Base-by-base conservation (phyloP, 805 yeast species). In the Starmerella etchellsii region DNA sequence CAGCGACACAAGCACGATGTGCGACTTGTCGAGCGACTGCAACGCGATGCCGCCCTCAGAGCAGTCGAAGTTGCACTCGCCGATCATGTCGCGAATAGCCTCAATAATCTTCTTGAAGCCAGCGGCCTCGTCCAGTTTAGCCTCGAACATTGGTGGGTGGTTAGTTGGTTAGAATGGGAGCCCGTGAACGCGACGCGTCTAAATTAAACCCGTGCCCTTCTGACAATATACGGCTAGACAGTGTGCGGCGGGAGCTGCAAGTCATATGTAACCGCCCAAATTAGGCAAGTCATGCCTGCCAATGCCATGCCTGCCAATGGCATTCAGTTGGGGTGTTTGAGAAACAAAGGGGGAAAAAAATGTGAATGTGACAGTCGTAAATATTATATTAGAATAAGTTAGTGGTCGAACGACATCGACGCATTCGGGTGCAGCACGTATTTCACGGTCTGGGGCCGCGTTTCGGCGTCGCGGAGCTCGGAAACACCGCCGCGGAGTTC, bases 1-100 rank as follows among this genome's bases (percentile, higher is more conserved):
- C 48, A 91, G 68, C 18, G 94, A 81, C 31, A 88, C 95, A 50
- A 91, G 71, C 49, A 87, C 73, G 44, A 91, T 95, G 70, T 96
- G 83, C 22, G 98, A 85, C 60, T 85, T 93, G 64, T 91, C 98
- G 52, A 91, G 91, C 22, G 98, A 97, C 68, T 91, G 97, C 19
- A 93, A 88, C 10, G 93, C 80, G 56, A 91, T 79, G 52, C 98
- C 98, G 48, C 76, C 73, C 61, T 82, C 91, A n/a, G 93, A 76
- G 67, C 96, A 91, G 68, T 85, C 91, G 70, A 91, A 83, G 71
- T 91, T 91, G 68, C 96, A 91, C 54, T 87, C 72, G 56, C 82
- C 83, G 48, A 91, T 95, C 57, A 94, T 79, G 59, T 91, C 98
- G 60, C 84, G 82, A 61, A 88, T 81, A 43, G 97, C 78, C 54